These are phyloP conservation scores for Malassezia dermatis DNA, from an alignment of 1,284 basidiomycete species.

Conservation along the genomic window DNA sequence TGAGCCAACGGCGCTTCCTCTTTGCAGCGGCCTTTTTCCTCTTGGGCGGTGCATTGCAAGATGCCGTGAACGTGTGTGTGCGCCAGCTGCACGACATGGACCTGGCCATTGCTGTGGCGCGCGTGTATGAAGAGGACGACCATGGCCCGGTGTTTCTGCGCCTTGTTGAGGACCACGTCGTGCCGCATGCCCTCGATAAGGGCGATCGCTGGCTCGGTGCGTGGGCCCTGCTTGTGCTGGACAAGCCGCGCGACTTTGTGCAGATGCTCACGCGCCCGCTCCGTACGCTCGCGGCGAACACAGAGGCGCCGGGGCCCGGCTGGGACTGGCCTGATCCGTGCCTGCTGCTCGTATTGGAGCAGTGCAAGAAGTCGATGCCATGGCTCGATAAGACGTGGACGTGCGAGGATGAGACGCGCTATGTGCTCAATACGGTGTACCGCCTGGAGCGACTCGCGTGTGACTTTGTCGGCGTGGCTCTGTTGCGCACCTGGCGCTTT, in stretches of 20 bases:
- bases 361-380: constrained; percentile 54
- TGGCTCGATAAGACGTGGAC: constrained; percentile 57
- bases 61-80: constrained; percentile 82
- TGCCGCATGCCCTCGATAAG: constrained; percentile 70
- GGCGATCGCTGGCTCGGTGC: constrained; percentile 92
- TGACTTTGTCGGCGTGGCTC: constrained; percentile 71
- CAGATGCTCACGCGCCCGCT: constrained; percentile 2
- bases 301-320: neutral
- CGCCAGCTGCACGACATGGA: constrained; percentile 80
- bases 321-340: constrained; percentile 71
- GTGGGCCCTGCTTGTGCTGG: constrained; percentile 89
- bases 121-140: constrained; percentile 65
- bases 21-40: constrained; percentile 94
- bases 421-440: constrained; percentile 72
- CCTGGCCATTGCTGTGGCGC: constrained; percentile 73
- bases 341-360: constrained; percentile 76
- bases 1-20: constrained; percentile 53
- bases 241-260: constrained; percentile 48
- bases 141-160: constrained; percentile 66
- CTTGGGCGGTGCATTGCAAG: constrained; percentile 73
- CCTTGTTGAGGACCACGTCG: constrained; percentile 62
- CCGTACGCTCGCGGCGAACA: neutral
- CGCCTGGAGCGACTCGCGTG: constrained; percentile 91
- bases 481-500: constrained; percentile 81
- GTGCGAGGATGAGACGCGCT: constrained; percentile 78